These are phyloP conservation scores for Dioscorea dumetorum DNA, from an alignment of 106 monocot species.

Conservation along the genomic window DNA sequence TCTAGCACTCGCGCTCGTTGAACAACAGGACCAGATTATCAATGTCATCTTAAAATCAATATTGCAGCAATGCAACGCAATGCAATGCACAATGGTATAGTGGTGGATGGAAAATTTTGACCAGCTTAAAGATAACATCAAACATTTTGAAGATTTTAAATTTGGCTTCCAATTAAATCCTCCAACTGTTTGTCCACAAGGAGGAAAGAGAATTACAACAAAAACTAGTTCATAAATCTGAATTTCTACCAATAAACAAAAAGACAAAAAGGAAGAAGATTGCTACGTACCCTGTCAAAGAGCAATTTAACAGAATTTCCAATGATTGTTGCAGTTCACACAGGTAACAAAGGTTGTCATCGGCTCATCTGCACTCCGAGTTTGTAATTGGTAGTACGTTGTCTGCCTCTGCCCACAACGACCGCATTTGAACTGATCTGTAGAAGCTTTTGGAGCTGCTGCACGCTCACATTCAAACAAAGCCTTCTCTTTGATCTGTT, in stretches of 20 bases:
- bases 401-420: constrained; percentile 70
- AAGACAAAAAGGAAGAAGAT: background rate
- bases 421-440: constrained; percentile 91
- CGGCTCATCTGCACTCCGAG: constrained; percentile 61
- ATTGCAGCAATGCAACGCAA: too few species aligned
- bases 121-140: background rate
- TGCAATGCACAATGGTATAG: too few species aligned
- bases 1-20: too few species aligned
- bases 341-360: constrained; percentile 78
- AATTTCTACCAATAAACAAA: background rate
- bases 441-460: constrained; percentile 67
- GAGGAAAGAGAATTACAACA: background rate
- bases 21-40: too few species aligned
- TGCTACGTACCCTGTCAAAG: background rate
- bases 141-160: background rate
- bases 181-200: background rate
- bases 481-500: constrained; percentile 88
- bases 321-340: constrained; percentile 75
- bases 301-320: constrained; percentile 66
- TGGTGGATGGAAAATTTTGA: too few species aligned
- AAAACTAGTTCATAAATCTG: background rate
- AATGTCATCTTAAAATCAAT: too few species aligned
- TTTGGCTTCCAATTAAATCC: background rate
- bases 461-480: constrained; percentile 75
- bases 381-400: constrained; percentile 71